A percentile compares a stretch with the other conserved stretches of the same genome.
Conservation (phyloP, 495 filamentous ascomycete genomes). For the Tuber microsphaerosporum region DNA sequence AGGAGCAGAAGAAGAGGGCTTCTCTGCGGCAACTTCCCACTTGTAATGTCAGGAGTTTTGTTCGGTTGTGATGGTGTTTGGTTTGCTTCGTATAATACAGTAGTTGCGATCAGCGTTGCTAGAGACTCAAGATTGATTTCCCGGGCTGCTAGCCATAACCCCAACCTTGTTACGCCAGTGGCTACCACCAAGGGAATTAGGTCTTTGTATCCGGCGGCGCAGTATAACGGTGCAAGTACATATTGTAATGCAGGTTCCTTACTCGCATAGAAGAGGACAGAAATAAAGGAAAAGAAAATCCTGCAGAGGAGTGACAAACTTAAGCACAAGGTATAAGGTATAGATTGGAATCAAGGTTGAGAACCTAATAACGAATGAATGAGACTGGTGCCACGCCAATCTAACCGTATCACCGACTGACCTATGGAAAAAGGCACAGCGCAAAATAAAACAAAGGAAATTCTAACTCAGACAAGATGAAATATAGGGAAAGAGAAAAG, state of each 20-base stretch:
- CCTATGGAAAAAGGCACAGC: not conserved
- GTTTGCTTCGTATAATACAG: not conserved
- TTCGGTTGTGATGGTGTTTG: not conserved
- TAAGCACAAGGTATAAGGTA: not conserved
- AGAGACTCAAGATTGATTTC: not conserved
- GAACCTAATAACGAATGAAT: not conserved
- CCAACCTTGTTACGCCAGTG: not conserved
- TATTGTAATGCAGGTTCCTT: not conserved
- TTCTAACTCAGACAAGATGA: slow-evolving; percentile 13
- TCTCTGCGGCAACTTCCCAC: not conserved
- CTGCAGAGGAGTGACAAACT: not conserved
- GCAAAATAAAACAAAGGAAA: slow-evolving; percentile 1
- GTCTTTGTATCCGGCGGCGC: not conserved
- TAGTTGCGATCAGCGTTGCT: not conserved
- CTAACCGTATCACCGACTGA: not conserved
- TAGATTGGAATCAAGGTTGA: not conserved
- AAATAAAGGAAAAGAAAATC: not conserved
- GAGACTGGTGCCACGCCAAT: not conserved
- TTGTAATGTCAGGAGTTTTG: not conserved
- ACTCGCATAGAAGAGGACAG: not conserved
- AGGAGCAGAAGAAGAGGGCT: not conserved
- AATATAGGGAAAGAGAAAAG: slow-evolving; percentile 8
- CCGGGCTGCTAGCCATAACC: not conserved
- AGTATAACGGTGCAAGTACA: not conserved
- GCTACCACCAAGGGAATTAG: not conserved